These are phyloP conservation scores for Effrenium voratum DNA, from an alignment of 73 alveolate genomes.

Conservation along the genomic window DNA sequence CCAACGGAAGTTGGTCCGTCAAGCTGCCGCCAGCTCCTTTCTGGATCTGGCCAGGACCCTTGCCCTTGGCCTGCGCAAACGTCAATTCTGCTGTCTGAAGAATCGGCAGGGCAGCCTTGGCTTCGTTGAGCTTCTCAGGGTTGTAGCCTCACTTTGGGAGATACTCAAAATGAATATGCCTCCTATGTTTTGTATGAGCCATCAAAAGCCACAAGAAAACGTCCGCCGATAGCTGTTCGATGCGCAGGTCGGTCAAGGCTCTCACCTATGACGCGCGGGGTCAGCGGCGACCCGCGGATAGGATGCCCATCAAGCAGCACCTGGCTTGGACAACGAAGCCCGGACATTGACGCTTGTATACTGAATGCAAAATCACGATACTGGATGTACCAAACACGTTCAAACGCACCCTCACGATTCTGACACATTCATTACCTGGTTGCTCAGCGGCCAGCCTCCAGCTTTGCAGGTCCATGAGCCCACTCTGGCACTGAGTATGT, in stretches of 20 bases:
- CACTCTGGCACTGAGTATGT: slow-evolving; percentile 92
- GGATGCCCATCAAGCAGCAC: slow-evolving; percentile 90
- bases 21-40: slow-evolving; percentile 87
- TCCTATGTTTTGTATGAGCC: neutral
- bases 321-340: no score
- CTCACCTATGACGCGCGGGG: slow-evolving; percentile 66
- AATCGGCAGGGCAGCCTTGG: neutral
- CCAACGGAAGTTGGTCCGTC: slow-evolving; percentile 72
- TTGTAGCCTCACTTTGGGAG: slow-evolving; percentile 19
- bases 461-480: slow-evolving; percentile 84
- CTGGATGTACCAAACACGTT: no score
- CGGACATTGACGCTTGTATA: neutral
- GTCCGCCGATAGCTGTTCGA: neutral
- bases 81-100: neutral
- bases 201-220: neutral
- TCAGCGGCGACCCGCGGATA: slow-evolving; percentile 71
- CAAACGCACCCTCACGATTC: no score
- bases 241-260: neutral
- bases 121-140: slow-evolving; percentile 45
- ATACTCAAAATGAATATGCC: neutral
- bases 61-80: slow-evolving; percentile 10
- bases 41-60: slow-evolving; percentile 66
- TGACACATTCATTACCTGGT: no score
- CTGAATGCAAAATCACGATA: no score
- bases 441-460: slow-evolving; percentile 88